Conservation (phyloP, 257 asterid species). For the Prunella vulgaris region DNA sequence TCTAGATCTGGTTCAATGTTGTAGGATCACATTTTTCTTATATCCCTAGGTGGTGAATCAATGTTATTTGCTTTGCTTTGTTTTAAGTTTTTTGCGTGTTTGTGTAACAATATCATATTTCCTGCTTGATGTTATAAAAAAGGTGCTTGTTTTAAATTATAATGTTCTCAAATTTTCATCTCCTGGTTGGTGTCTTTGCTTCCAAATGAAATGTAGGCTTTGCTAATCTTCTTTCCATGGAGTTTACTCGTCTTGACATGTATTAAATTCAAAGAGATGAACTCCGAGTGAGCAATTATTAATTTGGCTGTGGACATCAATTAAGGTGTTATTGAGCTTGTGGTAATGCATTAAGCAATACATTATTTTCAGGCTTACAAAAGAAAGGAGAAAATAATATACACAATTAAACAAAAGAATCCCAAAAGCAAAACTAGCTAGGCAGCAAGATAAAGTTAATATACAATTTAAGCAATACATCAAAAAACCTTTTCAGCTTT, state of each 20-base stretch:
- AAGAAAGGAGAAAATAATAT: constrained; percentile 19
- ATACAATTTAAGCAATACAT: neutral
- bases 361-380: constrained; percentile 3
- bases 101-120: constrained; percentile 1
- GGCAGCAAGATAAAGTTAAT: neutral
- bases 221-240: neutral
- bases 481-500: too few species aligned
- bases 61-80: neutral
- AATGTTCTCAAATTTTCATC: neutral
- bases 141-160: neutral
- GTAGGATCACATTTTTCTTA: neutral
- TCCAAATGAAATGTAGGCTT: neutral
- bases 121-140: constrained; percentile 11
- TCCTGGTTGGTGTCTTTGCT: neutral
- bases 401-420: neutral
- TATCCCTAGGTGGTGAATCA: neutral
- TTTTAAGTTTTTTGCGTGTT: neutral
- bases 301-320: too few species aligned
- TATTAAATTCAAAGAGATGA: too few species aligned
- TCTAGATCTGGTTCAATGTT: neutral
- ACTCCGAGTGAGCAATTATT: too few species aligned
- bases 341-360: too few species aligned
- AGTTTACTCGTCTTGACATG: too few species aligned
- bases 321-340: too few species aligned
- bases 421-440: neutral